Evolutionary conservation across 805 yeast genomes (phyloP), one percentile per base, ranked within the genome.

Genomic region (Metschnikowia noctiluminum): DNA sequence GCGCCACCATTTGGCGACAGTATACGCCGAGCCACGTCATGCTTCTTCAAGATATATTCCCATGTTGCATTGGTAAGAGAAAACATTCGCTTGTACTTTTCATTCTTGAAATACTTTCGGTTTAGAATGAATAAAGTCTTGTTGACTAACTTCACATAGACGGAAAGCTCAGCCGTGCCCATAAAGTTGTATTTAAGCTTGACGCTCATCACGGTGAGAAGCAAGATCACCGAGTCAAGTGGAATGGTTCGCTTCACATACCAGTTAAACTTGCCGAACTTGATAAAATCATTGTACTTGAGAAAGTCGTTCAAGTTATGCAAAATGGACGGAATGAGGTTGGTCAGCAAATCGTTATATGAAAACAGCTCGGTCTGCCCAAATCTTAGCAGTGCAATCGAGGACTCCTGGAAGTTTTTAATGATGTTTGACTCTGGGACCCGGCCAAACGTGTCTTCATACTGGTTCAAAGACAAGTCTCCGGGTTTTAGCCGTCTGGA

Each of bases 161-260:
- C 58, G 26, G 64, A 56, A 43, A 73, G 56, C 50, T 73, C 78
- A 46, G 62, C 62, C 40, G 64, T 54, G 1, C 68, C 65, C 64
- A 73, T 69, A 39, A 68, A 65, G 37, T 70, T 68, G 48, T 65
- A 70, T 49, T 76, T 76, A 59, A 80, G 67, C 58, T 81, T 82
- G 7, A 80, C 76, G 2, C 79, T 73, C 43, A 81, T 68, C 31
- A 81, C 77, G 12, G 79, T 76, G 54, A 79, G 67, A 50, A 80
- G 64, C 45, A 81, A 60, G 12, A 80, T 76, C 13, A 81, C 71
- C 7, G 83, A 79, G 61, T 81, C 85, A 44, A 81, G 68, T 2
- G 87, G 87, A 42, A 81, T 73, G n/a, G 80, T 78, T 40, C 83
- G 69, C 57, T 81, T 76, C 42, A 81, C 71, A 53, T 80, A 81